These are phyloP conservation scores for Paracoccidioides brasiliensis DNA, from an alignment of 2,329 filamentous ascomycete genomes.

Conservation along the genomic window DNA sequence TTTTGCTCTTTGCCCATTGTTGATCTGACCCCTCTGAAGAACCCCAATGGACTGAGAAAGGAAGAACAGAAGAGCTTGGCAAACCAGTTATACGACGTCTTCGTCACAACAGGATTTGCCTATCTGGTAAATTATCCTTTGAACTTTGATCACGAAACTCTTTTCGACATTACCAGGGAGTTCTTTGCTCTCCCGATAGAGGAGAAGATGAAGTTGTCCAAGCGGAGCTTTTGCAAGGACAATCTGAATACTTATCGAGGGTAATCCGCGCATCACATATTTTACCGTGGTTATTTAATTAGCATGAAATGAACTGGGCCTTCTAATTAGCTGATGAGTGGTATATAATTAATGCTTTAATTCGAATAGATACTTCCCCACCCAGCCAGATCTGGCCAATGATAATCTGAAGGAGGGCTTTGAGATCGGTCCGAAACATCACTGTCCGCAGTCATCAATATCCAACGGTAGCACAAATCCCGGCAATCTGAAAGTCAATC, in stretches of 20 bases:
- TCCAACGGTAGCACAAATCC: constrained; percentile 3
- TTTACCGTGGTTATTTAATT: neutral
- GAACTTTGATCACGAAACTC: constrained; percentile 29
- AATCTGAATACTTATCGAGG: constrained; percentile 36
- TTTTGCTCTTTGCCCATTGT: constrained; percentile 34
- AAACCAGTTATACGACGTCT: constrained; percentile 28
- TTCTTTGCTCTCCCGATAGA: constrained; percentile 27
- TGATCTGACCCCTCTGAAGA: constrained; percentile 26
- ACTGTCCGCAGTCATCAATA: neutral
- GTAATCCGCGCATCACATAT: constrained; percentile 12
- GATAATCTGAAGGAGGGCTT: constrained; percentile 38
- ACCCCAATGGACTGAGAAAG: constrained; percentile 12
- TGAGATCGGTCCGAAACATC: constrained; percentile 27
- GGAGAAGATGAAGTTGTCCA: constrained; percentile 31
- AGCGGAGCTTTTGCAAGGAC: constrained; percentile 27
- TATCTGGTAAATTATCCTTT: constrained; percentile 34
- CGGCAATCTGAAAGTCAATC: constrained; percentile 19
- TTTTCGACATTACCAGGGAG: constrained; percentile 29
- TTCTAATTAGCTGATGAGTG: neutral
- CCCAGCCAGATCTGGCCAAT: constrained; percentile 24
- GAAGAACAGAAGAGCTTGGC: constrained; percentile 23
- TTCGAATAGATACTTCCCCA: constrained; percentile 31
- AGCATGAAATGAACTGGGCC: neutral
- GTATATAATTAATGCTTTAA: neutral
- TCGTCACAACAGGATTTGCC: constrained; percentile 35